Evolutionary conservation across 192 early-diverging fungal genomes (phyloP).

Genomic region (Dimargaris cristalligena): DNA sequence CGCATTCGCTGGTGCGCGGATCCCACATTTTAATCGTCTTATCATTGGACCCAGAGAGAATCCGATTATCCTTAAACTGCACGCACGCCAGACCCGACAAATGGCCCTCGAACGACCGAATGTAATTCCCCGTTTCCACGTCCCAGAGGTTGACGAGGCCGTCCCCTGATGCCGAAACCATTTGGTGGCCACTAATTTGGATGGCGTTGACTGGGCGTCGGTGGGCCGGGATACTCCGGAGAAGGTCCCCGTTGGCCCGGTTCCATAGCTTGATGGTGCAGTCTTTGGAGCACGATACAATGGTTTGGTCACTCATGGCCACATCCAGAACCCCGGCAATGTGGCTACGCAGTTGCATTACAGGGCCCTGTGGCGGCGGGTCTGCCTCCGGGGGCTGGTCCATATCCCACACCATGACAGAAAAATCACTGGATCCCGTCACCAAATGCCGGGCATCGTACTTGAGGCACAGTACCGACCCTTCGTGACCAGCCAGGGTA

Average conservation of each 20-base stretch:
- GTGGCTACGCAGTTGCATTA: slow-evolving; percentile 52
- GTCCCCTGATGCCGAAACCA: slow-evolving; percentile 79
- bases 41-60: slow-evolving; percentile 70
- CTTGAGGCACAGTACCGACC: slow-evolving; percentile 63
- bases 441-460: slow-evolving; percentile 56
- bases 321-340: slow-evolving; percentile 69
- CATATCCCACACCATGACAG: slow-evolving; percentile 75
- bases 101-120: slow-evolving; percentile 67
- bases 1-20: slow-evolving; percentile 41
- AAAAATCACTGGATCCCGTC: slow-evolving; percentile 74
- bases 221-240: slow-evolving; percentile 61
- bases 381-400: slow-evolving; percentile 21
- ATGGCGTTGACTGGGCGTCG: slow-evolving; percentile 91
- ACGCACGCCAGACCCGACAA: slow-evolving; percentile 66
- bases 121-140: slow-evolving; percentile 41
- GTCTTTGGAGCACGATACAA: slow-evolving; percentile 88
- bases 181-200: slow-evolving; percentile 43
- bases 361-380: too few relatives aligned
- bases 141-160: slow-evolving; percentile 67
- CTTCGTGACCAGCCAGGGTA: slow-evolving; percentile 47
- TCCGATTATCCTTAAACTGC: slow-evolving; percentile 59
- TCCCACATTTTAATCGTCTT: slow-evolving; percentile 74
- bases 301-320: slow-evolving; percentile 49
- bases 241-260: slow-evolving; percentile 33
- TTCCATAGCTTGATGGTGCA: slow-evolving; percentile 80